Percentiles rank a stretch among this genome's conserved stretches.
Evolutionary conservation across 352 stramenopile species (phyloP).

Genomic region (Lagenidium giganteum): DNA sequence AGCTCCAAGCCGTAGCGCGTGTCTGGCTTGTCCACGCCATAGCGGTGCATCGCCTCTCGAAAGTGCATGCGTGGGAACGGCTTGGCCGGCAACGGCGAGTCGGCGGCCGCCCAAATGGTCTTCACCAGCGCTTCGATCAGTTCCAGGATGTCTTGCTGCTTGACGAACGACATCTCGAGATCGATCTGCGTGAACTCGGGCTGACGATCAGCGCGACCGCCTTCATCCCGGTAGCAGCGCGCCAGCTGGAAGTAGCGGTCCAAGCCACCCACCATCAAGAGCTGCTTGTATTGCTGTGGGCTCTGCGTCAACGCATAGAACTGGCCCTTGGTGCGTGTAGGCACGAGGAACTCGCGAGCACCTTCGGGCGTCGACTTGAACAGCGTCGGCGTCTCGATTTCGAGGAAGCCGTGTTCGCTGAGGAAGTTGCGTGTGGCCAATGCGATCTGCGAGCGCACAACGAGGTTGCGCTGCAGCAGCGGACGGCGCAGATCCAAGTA

Average conservation of each 20-base stretch:
- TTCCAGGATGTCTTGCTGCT: conserved; percentile 62
- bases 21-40: conserved; percentile 84
- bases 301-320: conserved; percentile 89
- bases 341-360: conserved; percentile 83
- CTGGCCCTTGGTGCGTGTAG: conserved; percentile 51
- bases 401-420: conserved; percentile 65
- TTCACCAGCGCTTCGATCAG: conserved; percentile 75
- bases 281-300: conserved; percentile 91
- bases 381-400: conserved; percentile 87
- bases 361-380: conserved; percentile 88
- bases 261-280: conserved; percentile 86
- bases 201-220: conserved; percentile 81
- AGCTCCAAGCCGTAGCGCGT: conserved; percentile 75
- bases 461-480: conserved; percentile 73
- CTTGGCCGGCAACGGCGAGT: conserved; percentile 28
- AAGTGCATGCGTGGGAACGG: conserved; percentile 70
- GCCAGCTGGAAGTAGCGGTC: conserved; percentile 89
- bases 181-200: conserved; percentile 91
- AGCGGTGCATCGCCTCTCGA: conserved; percentile 71
- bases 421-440: conserved; percentile 69
- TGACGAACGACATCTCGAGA: conserved; percentile 87
- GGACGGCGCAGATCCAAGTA: conserved; percentile 79
- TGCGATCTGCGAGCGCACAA: conserved; percentile 65
- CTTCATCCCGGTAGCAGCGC: conserved; percentile 87
- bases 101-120: conserved; percentile 50